phyloP scores from a whole-genome alignment of 2,329 filamentous ascomycete species.

The Beauveria caledonica region DNA sequence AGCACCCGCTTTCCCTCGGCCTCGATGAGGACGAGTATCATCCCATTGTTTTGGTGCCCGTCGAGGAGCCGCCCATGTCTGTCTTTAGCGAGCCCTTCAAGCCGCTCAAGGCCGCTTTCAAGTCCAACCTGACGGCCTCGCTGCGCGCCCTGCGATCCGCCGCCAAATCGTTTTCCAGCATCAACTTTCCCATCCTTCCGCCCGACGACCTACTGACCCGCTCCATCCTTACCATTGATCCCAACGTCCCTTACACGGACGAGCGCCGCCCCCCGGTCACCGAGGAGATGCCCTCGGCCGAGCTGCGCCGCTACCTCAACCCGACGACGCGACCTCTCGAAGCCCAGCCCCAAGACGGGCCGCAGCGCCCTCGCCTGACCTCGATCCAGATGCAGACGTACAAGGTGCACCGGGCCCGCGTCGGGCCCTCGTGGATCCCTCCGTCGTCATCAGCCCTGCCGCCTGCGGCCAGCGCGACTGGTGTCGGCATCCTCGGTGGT shows the following conservation, averaged over 20 bases:
- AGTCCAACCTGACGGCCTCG: constrained; percentile 61
- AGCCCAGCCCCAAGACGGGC: constrained; percentile 10
- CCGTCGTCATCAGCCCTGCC: constrained; percentile 14
- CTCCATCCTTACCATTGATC: constrained; percentile 60
- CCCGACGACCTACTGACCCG: constrained; percentile 60
- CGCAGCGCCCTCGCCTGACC: constrained; percentile 31
- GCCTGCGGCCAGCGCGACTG: constrained; percentile 21
- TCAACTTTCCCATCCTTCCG: constrained; percentile 56
- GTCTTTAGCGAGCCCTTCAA: constrained; percentile 31
- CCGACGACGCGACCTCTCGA: constrained; percentile 41
- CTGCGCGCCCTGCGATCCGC: constrained; percentile 56
- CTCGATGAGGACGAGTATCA: constrained; percentile 37
- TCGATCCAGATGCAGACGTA: constrained; percentile 69
- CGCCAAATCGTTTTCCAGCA: constrained; percentile 53
- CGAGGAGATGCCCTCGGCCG: constrained; percentile 57
- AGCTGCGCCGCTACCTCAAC: constrained; percentile 59
- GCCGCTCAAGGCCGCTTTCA: constrained; percentile 52
- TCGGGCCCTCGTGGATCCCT: constrained; percentile 25
- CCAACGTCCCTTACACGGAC: constrained; percentile 57
- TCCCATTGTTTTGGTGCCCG: constrained; percentile 37
- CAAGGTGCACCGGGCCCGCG: constrained; percentile 46
- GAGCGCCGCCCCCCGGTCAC: constrained; percentile 56
- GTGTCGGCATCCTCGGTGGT: not conserved
- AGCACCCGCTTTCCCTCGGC: constrained; percentile 40
- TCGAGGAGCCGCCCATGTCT: constrained; percentile 18